Base-by-base conservation (phyloP, 352 stramenopile genomes). In the Globisporangium paddicum region DNA sequence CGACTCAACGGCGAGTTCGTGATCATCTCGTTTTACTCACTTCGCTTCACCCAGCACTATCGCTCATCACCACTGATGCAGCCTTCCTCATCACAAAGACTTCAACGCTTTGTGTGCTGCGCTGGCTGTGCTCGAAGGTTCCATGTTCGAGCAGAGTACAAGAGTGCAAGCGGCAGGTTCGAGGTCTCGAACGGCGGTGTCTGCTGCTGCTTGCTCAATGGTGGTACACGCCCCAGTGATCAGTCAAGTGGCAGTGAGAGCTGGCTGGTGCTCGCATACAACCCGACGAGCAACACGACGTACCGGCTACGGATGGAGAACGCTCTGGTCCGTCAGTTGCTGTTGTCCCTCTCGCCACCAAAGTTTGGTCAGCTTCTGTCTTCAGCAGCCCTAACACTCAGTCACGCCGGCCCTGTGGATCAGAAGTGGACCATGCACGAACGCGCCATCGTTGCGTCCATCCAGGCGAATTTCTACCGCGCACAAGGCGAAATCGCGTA, bases 221-320 rank as follows among this genome's bases (percentile, higher is more conserved):
- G 63, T 35, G 67, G 59, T 10, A 19, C 21, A 4, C 11, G 37
- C 63, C 51, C 51, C 41, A 25, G 21, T 68, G 10, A 10, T 23
- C 16, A 40, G 5, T 46, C 7, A 19, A 61, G 13, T 48, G 8
- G 2, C 1, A 10, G 14, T 14, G 75, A 82, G 45, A 71, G 59
- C 19, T 84, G 82, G 82, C 21, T 93, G 3, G 60, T 93, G 55
- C 77, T 79, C 34, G 84, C 75, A 13, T 93, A 93, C 55, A 91
- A 73, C 42, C 68, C 84, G 2, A 59, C 28, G 18, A 83, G 59
- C 46, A 89, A 83, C 46, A 41, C 64, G 9, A 59, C 82, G 21
- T 90, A 91, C 49, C 68, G 79, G 26, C 38, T 87, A 1, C 55
- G 62, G 45, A 64, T 93, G 14, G 69, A 75, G 14, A 75, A 81